Base-by-base conservation (phyloP, 345 rosid genomes). In the Rhodamnia argentea region DNA sequence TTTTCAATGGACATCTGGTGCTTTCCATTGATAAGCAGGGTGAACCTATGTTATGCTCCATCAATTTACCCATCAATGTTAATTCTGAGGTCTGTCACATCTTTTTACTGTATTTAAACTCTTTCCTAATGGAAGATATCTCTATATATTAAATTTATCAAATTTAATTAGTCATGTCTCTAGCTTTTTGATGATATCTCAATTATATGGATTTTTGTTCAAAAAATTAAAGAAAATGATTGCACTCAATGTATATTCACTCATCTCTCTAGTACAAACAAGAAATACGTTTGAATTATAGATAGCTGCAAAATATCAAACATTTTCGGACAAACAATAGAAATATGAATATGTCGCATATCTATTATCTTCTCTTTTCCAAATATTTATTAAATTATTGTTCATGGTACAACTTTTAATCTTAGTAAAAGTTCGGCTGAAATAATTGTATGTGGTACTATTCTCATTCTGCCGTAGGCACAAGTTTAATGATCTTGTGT, bases 1-100 rank as follows among this genome's bases (percentile, higher is more conserved):
- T 96, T 86, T 95, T 94, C 83, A 84, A 86, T 88, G 95, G 94
- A 84, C 93, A 95, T 87, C 52, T 96, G 86, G 99, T 96, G 90
- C 92, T 96, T 87, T 92, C 84, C 82, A 89, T 95, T 78, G 90
- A 85, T 86, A 93, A 91, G 90, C 89, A 88, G 57, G 95, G 95
- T 54, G 83, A 81, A n/a, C 93, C 95, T 29, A 88, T 91, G 93
- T 16, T 93, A 29, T 96, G 98, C 88, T 95, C 99, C 70, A 87
- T 96, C 81, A 86, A 91, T 90, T 91, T 95, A 91, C 96, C 97
- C 13, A 56, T 95, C 82, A 88, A 89, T 64, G 85, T 88, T 78
- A 78, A 87, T 83, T 40, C 55, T 37, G 85, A 92, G 99, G 99
- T 96, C 87, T 76, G 22, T 5, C 44, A 76, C 22, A 32, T 64